phyloP scores from a whole-genome alignment of 257 asterid species.

The Fraxinus americana region DNA sequence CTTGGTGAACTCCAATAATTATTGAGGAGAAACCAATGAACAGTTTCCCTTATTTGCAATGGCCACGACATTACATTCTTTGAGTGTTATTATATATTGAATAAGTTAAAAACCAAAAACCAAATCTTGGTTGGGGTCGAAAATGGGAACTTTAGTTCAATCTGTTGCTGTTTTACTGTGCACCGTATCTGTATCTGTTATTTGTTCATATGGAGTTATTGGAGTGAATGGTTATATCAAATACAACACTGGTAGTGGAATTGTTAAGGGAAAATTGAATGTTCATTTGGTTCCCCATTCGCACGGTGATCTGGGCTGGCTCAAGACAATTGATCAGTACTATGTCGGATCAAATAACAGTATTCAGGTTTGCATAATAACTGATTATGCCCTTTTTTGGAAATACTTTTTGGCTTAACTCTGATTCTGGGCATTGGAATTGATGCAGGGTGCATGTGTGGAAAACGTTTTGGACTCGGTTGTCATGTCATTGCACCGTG shows the following conservation, averaged over 20 bases:
- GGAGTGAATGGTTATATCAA: constrained; percentile 42
- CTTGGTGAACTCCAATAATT: not conserved
- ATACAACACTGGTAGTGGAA: constrained; percentile 60
- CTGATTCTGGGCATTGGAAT: not conserved
- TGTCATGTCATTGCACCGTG: constrained; percentile 59
- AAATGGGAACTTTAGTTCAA: constrained; percentile 32
- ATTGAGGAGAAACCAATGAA: constrained; percentile 15
- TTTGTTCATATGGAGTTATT: constrained; percentile 34
- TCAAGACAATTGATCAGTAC: not conserved
- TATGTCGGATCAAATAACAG: constrained; percentile 40
- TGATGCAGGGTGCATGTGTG: constrained; percentile 83
- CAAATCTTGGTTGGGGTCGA: constrained; percentile 22
- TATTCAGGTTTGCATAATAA: constrained; percentile 55
- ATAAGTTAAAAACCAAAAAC: constrained; percentile 1
- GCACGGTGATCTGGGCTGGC: not conserved
- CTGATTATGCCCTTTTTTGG: not conserved
- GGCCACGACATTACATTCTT: not conserved
- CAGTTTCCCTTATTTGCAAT: not conserved
- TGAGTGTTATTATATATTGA: not conserved
- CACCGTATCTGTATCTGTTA: constrained; percentile 25
- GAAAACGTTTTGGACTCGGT: constrained; percentile 80
- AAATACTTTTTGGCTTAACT: not conserved
- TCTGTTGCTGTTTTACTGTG: constrained; percentile 35
- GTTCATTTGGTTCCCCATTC: not conserved
- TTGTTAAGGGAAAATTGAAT: constrained; percentile 51